Base-by-base conservation (phyloP, 768 basidiomycete species). In the Lepiota brunneoincarnata region DNA sequence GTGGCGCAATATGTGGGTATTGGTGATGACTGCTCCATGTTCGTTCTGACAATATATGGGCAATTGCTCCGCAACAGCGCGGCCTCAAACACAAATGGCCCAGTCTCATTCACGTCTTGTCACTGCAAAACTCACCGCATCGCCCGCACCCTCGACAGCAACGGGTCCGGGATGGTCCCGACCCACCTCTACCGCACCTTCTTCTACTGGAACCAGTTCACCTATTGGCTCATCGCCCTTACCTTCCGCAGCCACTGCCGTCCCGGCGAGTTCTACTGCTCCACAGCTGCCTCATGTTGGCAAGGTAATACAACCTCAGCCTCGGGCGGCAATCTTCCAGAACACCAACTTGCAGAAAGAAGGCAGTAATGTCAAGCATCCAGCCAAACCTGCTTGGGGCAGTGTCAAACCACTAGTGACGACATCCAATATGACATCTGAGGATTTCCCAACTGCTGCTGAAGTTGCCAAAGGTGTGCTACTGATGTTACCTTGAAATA, bases 371-470 rank as follows among this genome's bases (percentile, higher is more conserved):
- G 42, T 62, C 57, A 62, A 66, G 20, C 41, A 44, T 24, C 69
- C 69, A 36, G 51, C 62, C 23, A 90, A 84, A 64, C 81, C 81
- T 4, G 93, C 79, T 3, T 94, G 92, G 93, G 85, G 83, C 18
- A 83, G 79, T 67, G 64, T 86, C 56, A 81, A 76, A 61, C 67
- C 74, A 50, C 54, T 75, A 59, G 65, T 70, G 47, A 48, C 72
- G 41, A 52, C 71, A 15, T 65, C 71, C 2, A 80, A 84, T 40
- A 68, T 72, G 46, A 68, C 72, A 40, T 69, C 74, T 36, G 80
- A 73, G 53, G 95, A 98, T 59, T 99, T 99, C 66, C 97, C 97
- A 6, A 99, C 97, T 4, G 94, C 96, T 42, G 93, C 92, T 35
- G 97, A 99, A 74, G 93, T 93, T 40, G 91, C 91, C 6, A 86